Percentiles rank a stretch among this genome's conserved stretches.
Conservation (phyloP, 306 rosid genomes). For the Rosa rugosa region DNA sequence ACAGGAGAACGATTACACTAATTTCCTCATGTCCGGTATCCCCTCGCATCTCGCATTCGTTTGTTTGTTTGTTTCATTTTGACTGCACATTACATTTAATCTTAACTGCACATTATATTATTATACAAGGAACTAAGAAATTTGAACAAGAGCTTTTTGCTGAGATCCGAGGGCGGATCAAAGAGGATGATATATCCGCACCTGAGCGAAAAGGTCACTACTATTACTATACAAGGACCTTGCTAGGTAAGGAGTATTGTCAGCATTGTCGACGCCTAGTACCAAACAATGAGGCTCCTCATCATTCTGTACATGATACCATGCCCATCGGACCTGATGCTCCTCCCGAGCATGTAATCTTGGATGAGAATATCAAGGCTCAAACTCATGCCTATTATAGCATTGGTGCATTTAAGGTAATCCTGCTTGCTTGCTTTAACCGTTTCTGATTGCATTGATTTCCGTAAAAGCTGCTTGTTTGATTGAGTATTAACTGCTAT, state of each 20-base stretch:
- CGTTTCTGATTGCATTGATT: not conserved
- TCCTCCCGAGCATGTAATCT: slow-evolving; percentile 72
- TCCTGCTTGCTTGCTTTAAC: not conserved
- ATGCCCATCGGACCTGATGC: slow-evolving; percentile 70
- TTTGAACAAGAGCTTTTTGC: slow-evolving; percentile 63
- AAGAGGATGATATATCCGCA: slow-evolving; percentile 76
- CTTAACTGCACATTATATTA: too few relatives aligned
- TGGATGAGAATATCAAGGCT: slow-evolving; percentile 86
- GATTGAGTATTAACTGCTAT: not conserved
- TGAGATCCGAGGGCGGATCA: slow-evolving; percentile 80
- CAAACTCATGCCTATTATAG: slow-evolving; percentile 54
- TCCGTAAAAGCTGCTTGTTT: not conserved
- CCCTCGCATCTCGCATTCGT: too few relatives aligned
- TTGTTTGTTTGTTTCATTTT: too few relatives aligned
- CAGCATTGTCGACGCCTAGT: slow-evolving; percentile 72
- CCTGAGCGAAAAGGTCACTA: slow-evolving; percentile 67
- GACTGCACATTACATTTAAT: not conserved
- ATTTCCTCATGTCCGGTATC: slow-evolving; percentile 60
- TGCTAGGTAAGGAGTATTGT: slow-evolving; percentile 72
- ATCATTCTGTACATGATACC: slow-evolving; percentile 55
- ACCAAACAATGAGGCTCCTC: slow-evolving; percentile 39
- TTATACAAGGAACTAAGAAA: slow-evolving; percentile 57
- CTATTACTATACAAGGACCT: slow-evolving; percentile 67
- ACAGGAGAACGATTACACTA: slow-evolving; percentile 64
- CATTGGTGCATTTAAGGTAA: slow-evolving; percentile 58